Conservation (phyloP, 1,284 basidiomycete genomes). For the Moesziomyces parantarcticus region DNA sequence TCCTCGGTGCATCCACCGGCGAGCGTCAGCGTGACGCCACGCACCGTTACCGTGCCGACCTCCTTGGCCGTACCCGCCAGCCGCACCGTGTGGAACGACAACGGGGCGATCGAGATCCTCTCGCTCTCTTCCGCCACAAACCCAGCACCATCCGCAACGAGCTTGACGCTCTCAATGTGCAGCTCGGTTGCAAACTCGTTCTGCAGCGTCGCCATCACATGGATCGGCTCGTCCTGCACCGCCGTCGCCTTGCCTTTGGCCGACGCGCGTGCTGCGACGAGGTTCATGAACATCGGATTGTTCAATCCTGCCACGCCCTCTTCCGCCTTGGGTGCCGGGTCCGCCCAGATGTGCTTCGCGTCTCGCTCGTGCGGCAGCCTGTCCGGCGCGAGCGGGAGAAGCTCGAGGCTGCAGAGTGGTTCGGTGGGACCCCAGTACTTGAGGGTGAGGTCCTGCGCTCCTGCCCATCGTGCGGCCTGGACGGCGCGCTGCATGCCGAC, state of each 20-base stretch:
- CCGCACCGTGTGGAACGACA: constrained; percentile 78
- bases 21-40: constrained; percentile 82
- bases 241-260: constrained; percentile 73
- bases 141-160: constrained; percentile 83
- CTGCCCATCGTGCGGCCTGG: constrained; percentile 56
- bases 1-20: constrained; percentile 76
- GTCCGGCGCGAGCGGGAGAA: constrained; percentile 79
- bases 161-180: constrained; percentile 80
- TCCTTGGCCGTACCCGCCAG: constrained; percentile 77
- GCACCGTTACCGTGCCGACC: constrained; percentile 77
- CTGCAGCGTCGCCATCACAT: constrained; percentile 83
- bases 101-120: constrained; percentile 76
- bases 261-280: not conserved
- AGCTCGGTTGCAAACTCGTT: constrained; percentile 93
- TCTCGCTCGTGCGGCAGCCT: constrained; percentile 79
- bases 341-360: constrained; percentile 15
- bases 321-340: not conserved
- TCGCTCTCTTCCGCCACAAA: constrained; percentile 74
- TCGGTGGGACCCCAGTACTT: constrained; percentile 70
- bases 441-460: constrained; percentile 51
- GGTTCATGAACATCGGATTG: constrained; percentile 55
- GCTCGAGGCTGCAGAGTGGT: constrained; percentile 80
- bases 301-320: constrained; percentile 31
- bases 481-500: constrained; percentile 59
- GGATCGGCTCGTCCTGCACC: constrained; percentile 83